phyloP scores from a whole-genome alignment of 768 basidiomycete species.

The Scleroderma citrinum region DNA sequence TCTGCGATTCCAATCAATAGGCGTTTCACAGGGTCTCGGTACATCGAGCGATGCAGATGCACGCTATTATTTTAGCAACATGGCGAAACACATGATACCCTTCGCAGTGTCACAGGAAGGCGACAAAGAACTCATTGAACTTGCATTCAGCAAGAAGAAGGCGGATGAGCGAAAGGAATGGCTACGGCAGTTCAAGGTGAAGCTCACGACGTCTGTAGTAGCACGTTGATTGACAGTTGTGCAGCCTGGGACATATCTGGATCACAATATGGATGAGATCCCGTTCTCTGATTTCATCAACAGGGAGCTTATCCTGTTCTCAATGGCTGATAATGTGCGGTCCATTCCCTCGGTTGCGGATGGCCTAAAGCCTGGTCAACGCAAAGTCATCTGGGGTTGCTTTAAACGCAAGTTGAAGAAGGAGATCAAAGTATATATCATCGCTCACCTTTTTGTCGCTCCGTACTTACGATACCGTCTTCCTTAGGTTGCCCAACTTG shows the following conservation, averaged over 20 bases:
- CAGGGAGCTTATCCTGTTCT: slow-evolving; percentile 95
- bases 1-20: neutral
- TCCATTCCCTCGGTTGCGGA: slow-evolving; percentile 94
- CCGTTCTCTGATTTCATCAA: slow-evolving; percentile 95
- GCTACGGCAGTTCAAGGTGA: slow-evolving; percentile 86
- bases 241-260: slow-evolving; percentile 89
- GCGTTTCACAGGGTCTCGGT: slow-evolving; percentile 76
- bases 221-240: neutral
- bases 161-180: slow-evolving; percentile 98
- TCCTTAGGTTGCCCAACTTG: slow-evolving; percentile 81
- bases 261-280: slow-evolving; percentile 84
- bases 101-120: slow-evolving; percentile 77
- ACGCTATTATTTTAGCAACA: slow-evolving; percentile 86
- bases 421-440: slow-evolving; percentile 72
- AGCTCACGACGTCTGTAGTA: neutral
- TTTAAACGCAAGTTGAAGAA: slow-evolving; percentile 92
- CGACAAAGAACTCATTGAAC: slow-evolving; percentile 86
- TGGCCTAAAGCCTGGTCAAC: slow-evolving; percentile 94
- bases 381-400: slow-evolving; percentile 94
- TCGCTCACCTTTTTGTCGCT: neutral
- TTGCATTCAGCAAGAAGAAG: slow-evolving; percentile 99
- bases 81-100: slow-evolving; percentile 91
- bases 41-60: slow-evolving; percentile 88
- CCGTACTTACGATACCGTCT: neutral
- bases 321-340: slow-evolving; percentile 98